Percentiles rank a stretch among this genome's conserved stretches.
Evolutionary conservation across 345 rosid genomes (phyloP).

Genomic region (Cardamine occulta): DNA sequence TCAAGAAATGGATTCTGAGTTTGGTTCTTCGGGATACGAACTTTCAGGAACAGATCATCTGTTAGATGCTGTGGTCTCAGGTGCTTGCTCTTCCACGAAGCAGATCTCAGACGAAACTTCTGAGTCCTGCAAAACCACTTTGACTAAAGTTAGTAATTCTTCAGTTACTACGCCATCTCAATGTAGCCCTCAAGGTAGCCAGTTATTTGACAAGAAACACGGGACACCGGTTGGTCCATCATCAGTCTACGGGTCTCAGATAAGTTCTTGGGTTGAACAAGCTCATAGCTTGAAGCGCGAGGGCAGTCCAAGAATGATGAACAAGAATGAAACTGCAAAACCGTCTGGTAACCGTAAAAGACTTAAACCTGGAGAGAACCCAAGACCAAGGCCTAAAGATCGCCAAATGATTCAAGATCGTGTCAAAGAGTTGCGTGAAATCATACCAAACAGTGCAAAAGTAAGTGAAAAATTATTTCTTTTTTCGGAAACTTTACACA

Average conservation of each 20-base stretch:
- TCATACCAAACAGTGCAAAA: constrained; percentile 92
- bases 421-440: constrained; percentile 95
- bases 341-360: constrained; percentile 68
- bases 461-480: constrained; percentile 49
- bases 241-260: constrained; percentile 70
- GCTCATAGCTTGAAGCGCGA: constrained; percentile 59
- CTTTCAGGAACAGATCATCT: constrained; percentile 66
- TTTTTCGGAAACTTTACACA: not conserved
- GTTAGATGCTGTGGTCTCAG: constrained; percentile 90
- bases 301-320: constrained; percentile 68
- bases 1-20: constrained; percentile 47
- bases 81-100: constrained; percentile 56
- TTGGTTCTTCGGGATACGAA: constrained; percentile 49
- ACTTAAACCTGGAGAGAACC: constrained; percentile 90
- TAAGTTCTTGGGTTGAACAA: constrained; percentile 88
- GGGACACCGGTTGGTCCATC: constrained; percentile 46
- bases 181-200: constrained; percentile 48
- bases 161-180: constrained; percentile 57
- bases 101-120: constrained; percentile 73
- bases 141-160: constrained; percentile 67
- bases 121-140: constrained; percentile 68
- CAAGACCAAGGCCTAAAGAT: constrained; percentile 97
- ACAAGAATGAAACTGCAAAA: constrained; percentile 59
- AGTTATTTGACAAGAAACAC: constrained; percentile 50
- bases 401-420: constrained; percentile 99